Conservation (phyloP, 139 green algal genomes). For the Chlamydomonas schloesseri region DNA sequence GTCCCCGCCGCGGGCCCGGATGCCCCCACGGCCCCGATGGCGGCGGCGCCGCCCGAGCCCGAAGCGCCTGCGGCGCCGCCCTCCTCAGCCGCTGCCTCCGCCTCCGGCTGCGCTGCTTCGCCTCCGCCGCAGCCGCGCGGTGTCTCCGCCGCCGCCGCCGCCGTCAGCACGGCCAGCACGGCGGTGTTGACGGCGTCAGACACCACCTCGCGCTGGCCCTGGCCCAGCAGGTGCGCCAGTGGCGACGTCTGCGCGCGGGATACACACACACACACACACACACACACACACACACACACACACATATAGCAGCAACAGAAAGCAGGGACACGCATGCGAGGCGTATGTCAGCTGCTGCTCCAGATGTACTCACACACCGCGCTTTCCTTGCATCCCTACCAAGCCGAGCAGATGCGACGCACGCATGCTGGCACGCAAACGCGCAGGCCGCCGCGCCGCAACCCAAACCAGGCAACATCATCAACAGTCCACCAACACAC, state of each 20-base stretch:
- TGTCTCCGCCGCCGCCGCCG: background rate
- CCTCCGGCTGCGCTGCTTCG: background rate
- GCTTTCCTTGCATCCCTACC: no score
- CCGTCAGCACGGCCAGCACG: constrained; percentile 57
- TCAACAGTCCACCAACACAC: no score
- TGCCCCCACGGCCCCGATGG: background rate
- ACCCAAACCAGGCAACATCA: no score
- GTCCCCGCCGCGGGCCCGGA: background rate
- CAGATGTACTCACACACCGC: no score
- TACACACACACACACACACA: no score
- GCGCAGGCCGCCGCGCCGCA: no score
- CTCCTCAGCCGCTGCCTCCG: background rate
- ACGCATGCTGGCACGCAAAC: no score
- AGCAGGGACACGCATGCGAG: no score
- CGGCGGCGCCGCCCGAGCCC: background rate
- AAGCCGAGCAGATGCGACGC: no score
- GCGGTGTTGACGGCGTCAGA: constrained; percentile 83
- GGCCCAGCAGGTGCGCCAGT: constrained; percentile 70
- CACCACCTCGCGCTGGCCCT: constrained; percentile 72
- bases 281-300: no score
- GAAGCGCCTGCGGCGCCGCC: background rate
- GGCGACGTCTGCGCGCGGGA: constrained; percentile 47
- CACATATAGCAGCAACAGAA: no score
- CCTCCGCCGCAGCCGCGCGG: background rate
- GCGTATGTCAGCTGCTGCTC: no score